Percentiles rank a stretch among this genome's conserved stretches.
phyloP scores from a whole-genome alignment of 306 rosid genomes.

The Pterocarpus santalinus region DNA sequence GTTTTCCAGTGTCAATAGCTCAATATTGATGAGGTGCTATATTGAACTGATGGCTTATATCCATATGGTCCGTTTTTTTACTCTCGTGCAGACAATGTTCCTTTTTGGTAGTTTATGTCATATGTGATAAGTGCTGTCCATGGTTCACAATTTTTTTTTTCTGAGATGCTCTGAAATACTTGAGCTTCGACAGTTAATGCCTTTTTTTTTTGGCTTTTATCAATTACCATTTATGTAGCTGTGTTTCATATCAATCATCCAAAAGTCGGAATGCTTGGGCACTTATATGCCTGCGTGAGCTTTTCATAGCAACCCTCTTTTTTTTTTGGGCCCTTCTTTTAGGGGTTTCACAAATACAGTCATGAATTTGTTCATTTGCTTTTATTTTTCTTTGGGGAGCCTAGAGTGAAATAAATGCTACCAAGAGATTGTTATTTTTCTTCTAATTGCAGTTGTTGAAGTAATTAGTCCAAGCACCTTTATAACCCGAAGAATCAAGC shows the following conservation, averaged over 20 bases:
- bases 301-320: not conserved
- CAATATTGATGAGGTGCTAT: not conserved
- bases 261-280: not conserved
- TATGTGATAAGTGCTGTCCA: not conserved
- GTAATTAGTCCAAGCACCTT: constrained; percentile 10
- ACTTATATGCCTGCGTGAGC: not conserved
- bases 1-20: constrained; percentile 11
- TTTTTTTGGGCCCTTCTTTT: not conserved
- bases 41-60: not conserved
- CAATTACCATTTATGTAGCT: not conserved
- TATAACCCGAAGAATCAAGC: constrained; percentile 4
- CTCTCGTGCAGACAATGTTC: constrained; percentile 1
- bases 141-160: not conserved
- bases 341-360: not conserved
- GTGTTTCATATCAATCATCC: not conserved
- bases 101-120: not conserved
- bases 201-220: not conserved
- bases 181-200: not conserved
- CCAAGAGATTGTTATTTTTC: constrained; percentile 11
- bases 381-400: constrained; percentile 21
- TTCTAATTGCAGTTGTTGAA: constrained; percentile 17
- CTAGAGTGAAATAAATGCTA: constrained; percentile 13
- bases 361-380: constrained; percentile 13
- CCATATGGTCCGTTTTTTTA: not conserved
- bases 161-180: not conserved